Evolutionary conservation across 192 early-diverging fungal genomes (phyloP).

Genomic region (Gorgonomyces haynaldii): DNA sequence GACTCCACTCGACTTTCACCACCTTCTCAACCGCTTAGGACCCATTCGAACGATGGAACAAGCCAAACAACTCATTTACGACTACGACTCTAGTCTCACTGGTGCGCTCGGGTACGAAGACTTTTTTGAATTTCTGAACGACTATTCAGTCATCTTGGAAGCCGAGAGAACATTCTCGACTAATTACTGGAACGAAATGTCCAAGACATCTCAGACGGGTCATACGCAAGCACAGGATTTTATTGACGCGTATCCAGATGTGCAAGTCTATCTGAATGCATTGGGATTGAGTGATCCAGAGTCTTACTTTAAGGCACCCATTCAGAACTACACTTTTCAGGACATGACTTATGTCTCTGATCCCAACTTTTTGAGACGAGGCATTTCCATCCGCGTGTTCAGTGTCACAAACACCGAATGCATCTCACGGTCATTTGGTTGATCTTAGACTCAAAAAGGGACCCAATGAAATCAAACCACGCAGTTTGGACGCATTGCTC

Average conservation of each 20-base stretch:
- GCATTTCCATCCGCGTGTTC: slow-evolving; percentile 18
- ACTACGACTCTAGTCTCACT: slow-evolving; percentile 27
- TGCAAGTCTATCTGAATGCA: slow-evolving; percentile 11
- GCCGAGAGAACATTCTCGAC: not conserved
- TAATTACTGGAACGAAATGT: not conserved
- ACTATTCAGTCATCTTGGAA: slow-evolving; percentile 13
- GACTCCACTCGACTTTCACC: not conserved
- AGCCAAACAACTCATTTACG: slow-evolving; percentile 18
- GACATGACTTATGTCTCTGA: slow-evolving; percentile 12
- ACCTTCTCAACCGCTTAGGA: slow-evolving; percentile 13
- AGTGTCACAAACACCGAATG: slow-evolving; percentile 8
- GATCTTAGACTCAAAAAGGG: slow-evolving; percentile 19
- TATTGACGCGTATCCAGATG: slow-evolving; percentile 14
- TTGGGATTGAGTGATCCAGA: slow-evolving; percentile 25
- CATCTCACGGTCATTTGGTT: not conserved
- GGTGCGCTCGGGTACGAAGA: slow-evolving; percentile 28
- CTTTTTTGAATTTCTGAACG: slow-evolving; percentile 31
- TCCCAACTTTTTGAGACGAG: too few species aligned
- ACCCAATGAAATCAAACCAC: slow-evolving; percentile 9
- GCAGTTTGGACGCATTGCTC: slow-evolving; percentile 21
- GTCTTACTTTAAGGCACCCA: slow-evolving; percentile 5
- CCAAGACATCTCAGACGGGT: not conserved
- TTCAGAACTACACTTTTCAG: slow-evolving; percentile 3
- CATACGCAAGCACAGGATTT: slow-evolving; percentile 7
- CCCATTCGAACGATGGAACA: slow-evolving; percentile 15